Base-by-base conservation (phyloP, 768 basidiomycete genomes). In the Astraeus odoratus region DNA sequence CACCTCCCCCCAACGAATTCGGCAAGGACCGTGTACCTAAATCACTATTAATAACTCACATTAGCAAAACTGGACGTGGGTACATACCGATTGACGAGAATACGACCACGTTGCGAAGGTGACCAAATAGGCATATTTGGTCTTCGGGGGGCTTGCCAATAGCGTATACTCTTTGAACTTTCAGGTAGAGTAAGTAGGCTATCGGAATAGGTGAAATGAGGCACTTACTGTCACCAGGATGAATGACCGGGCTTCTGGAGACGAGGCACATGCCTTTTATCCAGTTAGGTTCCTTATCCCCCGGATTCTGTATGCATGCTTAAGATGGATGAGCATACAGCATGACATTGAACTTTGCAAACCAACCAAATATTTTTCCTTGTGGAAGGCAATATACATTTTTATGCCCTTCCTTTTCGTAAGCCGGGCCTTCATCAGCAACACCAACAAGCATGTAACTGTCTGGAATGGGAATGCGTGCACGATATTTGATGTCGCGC, bases 341-440 rank as follows among this genome's bases (percentile, higher is more conserved):
- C 8, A n/a, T 23, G 13, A 5, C 22, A 24, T 10, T 5, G 22
- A 9, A n/a, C 12, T 25, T 15, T 10, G 37, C 26, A 22, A 6
- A 56, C 72, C 35, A 51, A 84, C 86, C 86, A 49, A 78, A 90
- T 3, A 91, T 80, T 50, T 83, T 67, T 1, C 75, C 77, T 48
- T 73, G 71, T 5, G 63, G 59, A 12, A 90, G 63, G 26, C 57
- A 67, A 56, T 70, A 82, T 2, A 84, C 74, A 49, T 83, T 72
- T 29, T 73, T 55, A 42, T 64, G 56, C 1, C 80, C 80, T 15
- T 60, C 64, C 7, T 59, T 43, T 34, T 56, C 58, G 50, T 86
- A 86, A 0, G 80, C 77, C 0, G 81, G 78, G 0, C 86, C 86
- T 62, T 91, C 86, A 53, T 93, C 90, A 3, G 86, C 83, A 8